phyloP scores from a whole-genome alignment of 1,284 basidiomycete genomes.

The Malassezia restricta region DNA sequence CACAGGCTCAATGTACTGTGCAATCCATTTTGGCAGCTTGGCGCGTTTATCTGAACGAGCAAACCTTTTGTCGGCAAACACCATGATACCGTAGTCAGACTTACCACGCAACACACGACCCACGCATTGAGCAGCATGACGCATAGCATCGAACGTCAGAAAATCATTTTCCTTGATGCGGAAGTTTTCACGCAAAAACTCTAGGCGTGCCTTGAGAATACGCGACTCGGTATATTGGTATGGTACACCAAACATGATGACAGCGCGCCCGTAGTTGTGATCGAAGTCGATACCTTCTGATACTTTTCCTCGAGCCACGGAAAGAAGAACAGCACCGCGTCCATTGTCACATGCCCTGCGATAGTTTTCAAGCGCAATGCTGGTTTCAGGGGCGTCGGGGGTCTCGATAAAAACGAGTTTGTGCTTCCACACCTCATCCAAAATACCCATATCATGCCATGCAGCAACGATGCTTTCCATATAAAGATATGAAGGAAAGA shows the following conservation, averaged over 20 bases:
- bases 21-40: slow-evolving; percentile 97
- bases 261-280: slow-evolving; percentile 86
- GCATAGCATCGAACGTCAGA: slow-evolving; percentile 97
- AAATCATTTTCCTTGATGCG: slow-evolving; percentile 97
- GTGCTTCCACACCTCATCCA: slow-evolving; percentile 99
- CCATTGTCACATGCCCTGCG: slow-evolving; percentile 97
- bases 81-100: slow-evolving; percentile 98
- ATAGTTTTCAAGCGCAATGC: slow-evolving; percentile 94
- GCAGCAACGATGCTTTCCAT: slow-evolving; percentile 99
- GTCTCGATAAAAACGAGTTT: slow-evolving; percentile 99
- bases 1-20: slow-evolving; percentile 87
- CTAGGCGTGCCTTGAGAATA: slow-evolving; percentile 89
- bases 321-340: slow-evolving; percentile 85
- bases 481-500: slow-evolving; percentile 98
- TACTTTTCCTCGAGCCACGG: slow-evolving; percentile 95
- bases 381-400: slow-evolving; percentile 96
- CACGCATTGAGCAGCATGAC: slow-evolving; percentile 97
- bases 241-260: slow-evolving; percentile 98
- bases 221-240: slow-evolving; percentile 98
- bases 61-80: slow-evolving; percentile 94
- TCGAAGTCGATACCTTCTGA: slow-evolving; percentile 99
- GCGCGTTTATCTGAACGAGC: slow-evolving; percentile 90
- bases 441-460: slow-evolving; percentile 99
- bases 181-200: slow-evolving; percentile 96
- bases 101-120: slow-evolving; percentile 94